phyloP scores from a whole-genome alignment of 73 alveolate species.

The Breviolum minutum region DNA sequence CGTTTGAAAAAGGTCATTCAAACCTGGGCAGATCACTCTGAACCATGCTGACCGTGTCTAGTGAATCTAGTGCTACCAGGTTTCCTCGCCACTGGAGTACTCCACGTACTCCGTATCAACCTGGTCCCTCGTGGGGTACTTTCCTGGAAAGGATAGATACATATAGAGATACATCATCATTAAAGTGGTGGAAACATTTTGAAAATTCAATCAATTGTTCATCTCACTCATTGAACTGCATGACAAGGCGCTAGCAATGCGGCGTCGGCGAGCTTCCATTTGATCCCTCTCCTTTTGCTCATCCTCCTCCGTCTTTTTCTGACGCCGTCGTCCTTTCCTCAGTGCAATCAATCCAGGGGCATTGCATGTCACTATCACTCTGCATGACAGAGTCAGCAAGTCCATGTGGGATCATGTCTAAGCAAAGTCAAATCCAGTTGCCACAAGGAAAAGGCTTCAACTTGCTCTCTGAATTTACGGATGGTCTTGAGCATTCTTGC shows the following conservation, averaged over 20 bases:
- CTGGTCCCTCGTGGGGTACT: constrained; percentile 86
- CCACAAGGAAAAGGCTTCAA: too few species aligned
- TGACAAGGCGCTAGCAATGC: constrained; percentile 69
- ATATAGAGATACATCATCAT: background rate
- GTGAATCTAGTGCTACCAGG: background rate
- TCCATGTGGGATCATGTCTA: too few species aligned
- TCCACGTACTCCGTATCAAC: constrained; percentile 90
- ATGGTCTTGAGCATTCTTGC: too few species aligned
- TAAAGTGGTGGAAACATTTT: background rate
- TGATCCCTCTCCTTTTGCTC: constrained; percentile 89
- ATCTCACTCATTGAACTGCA: too few species aligned
- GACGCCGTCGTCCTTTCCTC: constrained; percentile 91
- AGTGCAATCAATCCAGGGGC: background rate
- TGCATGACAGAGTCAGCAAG: too few species aligned
- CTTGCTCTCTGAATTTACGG: too few species aligned
- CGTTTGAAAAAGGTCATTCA: too few species aligned
- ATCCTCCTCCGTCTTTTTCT: constrained; percentile 77
- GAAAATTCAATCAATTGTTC: too few species aligned
- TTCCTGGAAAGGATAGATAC: background rate
- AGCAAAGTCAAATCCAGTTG: too few species aligned
- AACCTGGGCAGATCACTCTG: too few species aligned
- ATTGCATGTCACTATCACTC: background rate
- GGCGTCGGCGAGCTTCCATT: constrained; percentile 80
- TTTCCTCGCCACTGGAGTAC: constrained; percentile 84
- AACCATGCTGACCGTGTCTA: too few species aligned